A percentile compares a stretch with the other conserved stretches of the same genome.
Evolutionary conservation across 345 rosid genomes (phyloP).

Genomic region (Limnanthes douglasii): DNA sequence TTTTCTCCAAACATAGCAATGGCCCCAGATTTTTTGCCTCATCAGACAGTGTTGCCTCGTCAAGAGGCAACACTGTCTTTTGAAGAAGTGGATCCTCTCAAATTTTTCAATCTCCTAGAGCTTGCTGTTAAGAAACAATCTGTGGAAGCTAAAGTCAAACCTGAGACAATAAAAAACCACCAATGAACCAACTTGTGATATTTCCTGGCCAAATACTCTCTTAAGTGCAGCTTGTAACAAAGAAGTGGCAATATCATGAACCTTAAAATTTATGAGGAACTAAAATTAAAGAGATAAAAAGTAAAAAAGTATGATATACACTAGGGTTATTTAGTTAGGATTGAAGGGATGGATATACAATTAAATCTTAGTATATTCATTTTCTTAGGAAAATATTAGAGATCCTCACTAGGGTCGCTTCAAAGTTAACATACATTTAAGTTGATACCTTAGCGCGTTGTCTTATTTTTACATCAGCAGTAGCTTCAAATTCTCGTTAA

Average conservation of each 20-base stretch:
- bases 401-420: no score
- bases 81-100: conserved; percentile 58
- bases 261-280: conserved; percentile 53
- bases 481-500: conserved; percentile 79
- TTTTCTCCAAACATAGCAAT: conserved; percentile 99
- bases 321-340: no score
- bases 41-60: no score
- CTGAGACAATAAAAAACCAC: conserved; percentile 95
- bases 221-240: conserved; percentile 88
- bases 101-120: conserved; percentile 62
- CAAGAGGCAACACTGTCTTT: conserved; percentile 71
- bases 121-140: conserved; percentile 48
- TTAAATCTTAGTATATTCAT: no score
- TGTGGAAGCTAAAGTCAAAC: conserved; percentile 81
- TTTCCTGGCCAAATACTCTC: conserved; percentile 69
- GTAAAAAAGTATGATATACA: no score
- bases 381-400: no score
- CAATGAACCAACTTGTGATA: conserved; percentile 94
- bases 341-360: no score
- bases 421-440: no score
- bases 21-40: conserved; percentile 79
- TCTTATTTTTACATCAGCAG: conserved; percentile 59
- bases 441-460: conserved; percentile 73
- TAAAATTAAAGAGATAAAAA: no score
- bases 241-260: conserved; percentile 96